phyloP scores from a whole-genome alignment of 805 yeast genomes.

The Torulaspora gathmanii region DNA sequence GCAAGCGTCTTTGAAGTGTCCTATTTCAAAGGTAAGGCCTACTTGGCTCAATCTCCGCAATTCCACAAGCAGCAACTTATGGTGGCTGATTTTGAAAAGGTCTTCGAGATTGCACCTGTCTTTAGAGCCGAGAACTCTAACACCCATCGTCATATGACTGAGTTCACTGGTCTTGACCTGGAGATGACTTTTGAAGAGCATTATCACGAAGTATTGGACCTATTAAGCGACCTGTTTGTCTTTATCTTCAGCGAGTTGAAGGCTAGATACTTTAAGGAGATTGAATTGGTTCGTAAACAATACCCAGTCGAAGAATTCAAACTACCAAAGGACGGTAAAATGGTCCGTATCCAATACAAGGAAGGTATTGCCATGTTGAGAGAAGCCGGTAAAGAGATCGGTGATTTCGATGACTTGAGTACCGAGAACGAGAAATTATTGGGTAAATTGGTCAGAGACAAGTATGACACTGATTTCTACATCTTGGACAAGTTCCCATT shows the following conservation, averaged over 20 bases:
- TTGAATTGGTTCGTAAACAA: slow-evolving; percentile 85
- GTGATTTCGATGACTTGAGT: slow-evolving; percentile 78
- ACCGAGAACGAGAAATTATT: slow-evolving; percentile 93
- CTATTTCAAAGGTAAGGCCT: slow-evolving; percentile 90
- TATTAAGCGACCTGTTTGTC: slow-evolving; percentile 67
- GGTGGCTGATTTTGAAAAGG: slow-evolving; percentile 96
- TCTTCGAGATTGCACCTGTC: slow-evolving; percentile 94
- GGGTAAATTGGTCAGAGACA: slow-evolving; percentile 86
- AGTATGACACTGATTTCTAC: slow-evolving; percentile 96
- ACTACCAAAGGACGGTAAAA: slow-evolving; percentile 88
- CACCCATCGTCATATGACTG: slow-evolving; percentile 99
- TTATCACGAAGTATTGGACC: slow-evolving; percentile 80
- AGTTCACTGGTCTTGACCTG: slow-evolving; percentile 93
- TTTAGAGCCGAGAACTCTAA: slow-evolving; percentile 99
- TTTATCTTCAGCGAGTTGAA: slow-evolving; percentile 84
- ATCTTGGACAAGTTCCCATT: slow-evolving; percentile 97
- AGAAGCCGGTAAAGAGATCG: slow-evolving; percentile 75
- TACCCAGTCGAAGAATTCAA: slow-evolving; percentile 97
- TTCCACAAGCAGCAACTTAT: slow-evolving; percentile 96
- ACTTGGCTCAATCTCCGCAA: slow-evolving; percentile 97
- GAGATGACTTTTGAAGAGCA: slow-evolving; percentile 99
- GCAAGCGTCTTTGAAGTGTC: slow-evolving; percentile 91
- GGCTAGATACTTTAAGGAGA: slow-evolving; percentile 73
- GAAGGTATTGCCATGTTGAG: slow-evolving; percentile 87
- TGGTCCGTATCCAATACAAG: slow-evolving; percentile 83